A percentile compares a stretch with the other conserved stretches of the same genome.
Evolutionary conservation across 2,329 filamentous ascomycete genomes (phyloP).

Genomic region (Aspergillus ochraceoroseus): DNA sequence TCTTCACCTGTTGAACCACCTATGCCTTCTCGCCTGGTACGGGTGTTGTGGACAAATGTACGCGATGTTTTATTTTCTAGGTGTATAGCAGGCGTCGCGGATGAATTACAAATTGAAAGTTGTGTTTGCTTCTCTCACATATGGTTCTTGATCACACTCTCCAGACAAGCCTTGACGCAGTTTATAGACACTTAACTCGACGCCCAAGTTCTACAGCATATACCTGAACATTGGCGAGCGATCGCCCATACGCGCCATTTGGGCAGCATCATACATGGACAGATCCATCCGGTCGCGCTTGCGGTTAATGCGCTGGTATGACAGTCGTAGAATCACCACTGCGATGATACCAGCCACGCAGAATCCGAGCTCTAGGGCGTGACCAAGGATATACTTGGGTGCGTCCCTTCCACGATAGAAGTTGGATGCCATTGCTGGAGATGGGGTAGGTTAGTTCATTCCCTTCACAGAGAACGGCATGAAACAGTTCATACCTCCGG

Average conservation of each 20-base stretch:
- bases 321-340: slow-evolving; percentile 43
- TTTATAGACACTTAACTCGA: too few relatives aligned
- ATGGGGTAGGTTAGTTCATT: not conserved
- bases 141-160: too few relatives aligned
- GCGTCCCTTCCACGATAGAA: slow-evolving; percentile 57
- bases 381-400: slow-evolving; percentile 50
- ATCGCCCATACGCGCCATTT: slow-evolving; percentile 58
- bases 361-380: slow-evolving; percentile 50
- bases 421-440: slow-evolving; percentile 62
- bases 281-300: slow-evolving; percentile 49
- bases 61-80: too few relatives aligned
- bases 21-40: too few relatives aligned
- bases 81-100: too few relatives aligned
- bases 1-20: too few relatives aligned
- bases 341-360: slow-evolving; percentile 46
- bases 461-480: not conserved
- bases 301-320: slow-evolving; percentile 57
- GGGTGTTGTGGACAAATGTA: too few relatives aligned
- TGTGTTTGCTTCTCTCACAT: too few relatives aligned
- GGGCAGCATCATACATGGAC: slow-evolving; percentile 41
- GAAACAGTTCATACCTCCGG: slow-evolving; percentile 30
- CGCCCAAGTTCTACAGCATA: too few relatives aligned
- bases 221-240: slow-evolving; percentile 60
- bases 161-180: too few relatives aligned
- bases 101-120: too few relatives aligned